Evolutionary conservation across 805 yeast genomes (phyloP), one percentile per base, ranked within the genome.

Genomic region (Candida orba): DNA sequence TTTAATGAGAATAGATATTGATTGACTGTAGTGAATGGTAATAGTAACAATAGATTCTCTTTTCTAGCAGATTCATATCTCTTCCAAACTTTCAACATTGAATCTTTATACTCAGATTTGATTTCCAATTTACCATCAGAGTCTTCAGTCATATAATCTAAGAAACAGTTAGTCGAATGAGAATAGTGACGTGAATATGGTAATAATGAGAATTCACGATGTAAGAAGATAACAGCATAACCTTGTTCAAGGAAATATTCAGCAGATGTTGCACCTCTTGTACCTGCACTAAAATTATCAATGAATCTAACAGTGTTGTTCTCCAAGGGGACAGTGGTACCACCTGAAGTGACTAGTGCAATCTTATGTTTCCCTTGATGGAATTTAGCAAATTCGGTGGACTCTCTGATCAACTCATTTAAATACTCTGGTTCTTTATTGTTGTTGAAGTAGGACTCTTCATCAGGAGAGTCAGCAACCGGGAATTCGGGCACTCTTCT

Each of bases 261-360:
- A 4, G 98, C 96, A 34, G 95, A 82, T 0, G 96, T 80, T 4
- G 99, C 95, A 44, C 99, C 99, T 63, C 99, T 77, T 0, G 97
- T 93, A 22, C 99, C 99, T 22, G 98, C 98, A 51, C 93, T 81
- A 62, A 93, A 93, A 59, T 93, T 93, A 64, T 93, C 99, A 56
- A 93, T 89, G 64, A 93, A 93, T 42, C 99, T 68, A 7, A 93
- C 99, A 0, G 99, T 93, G 59, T 93, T 93, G 64, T 89, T 90
- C 58, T 93, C 99, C 51, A 93, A 68, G 0, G 99, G 99, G 0
- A 93, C 99, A 0, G 97, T 91, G 1, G 99, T 93, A 20, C 99
- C 99, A 22, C 99, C 99, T 8, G 91, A 80, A 0, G 99, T 93
- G 4, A 91, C 95, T 37, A 91, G 66, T 0, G 79, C 98, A 13